Conservation (phyloP, 2,329 filamentous ascomycete genomes). For the Phialophora tarda region DNA sequence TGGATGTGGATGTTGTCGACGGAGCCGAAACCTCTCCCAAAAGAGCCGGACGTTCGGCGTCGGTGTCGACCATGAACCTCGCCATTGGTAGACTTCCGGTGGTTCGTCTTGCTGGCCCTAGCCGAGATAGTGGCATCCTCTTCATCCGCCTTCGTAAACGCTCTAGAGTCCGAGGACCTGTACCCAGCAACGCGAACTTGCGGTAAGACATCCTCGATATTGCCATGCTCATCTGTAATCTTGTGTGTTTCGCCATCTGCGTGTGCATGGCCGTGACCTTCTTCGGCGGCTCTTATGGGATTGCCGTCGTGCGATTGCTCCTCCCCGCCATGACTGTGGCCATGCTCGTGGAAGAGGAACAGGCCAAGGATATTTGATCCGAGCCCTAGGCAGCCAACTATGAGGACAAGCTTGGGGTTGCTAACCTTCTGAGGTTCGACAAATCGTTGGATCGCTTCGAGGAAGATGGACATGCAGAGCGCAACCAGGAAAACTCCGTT, state of each 20-base stretch:
- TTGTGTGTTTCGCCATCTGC: slow-evolving; percentile 42
- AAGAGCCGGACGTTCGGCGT: slow-evolving; percentile 67
- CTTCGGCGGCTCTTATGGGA: slow-evolving; percentile 56
- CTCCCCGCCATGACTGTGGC: slow-evolving; percentile 73
- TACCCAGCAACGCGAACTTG: slow-evolving; percentile 63
- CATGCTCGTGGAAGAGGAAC: slow-evolving; percentile 89
- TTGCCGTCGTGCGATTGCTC: slow-evolving; percentile 54
- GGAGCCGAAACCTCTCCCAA: slow-evolving; percentile 57
- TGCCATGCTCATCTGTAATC: slow-evolving; percentile 63
- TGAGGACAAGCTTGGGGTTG: slow-evolving; percentile 83
- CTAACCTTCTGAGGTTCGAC: slow-evolving; percentile 86
- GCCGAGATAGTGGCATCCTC: slow-evolving; percentile 41
- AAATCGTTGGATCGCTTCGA: slow-evolving; percentile 91
- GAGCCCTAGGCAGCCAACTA: slow-evolving; percentile 85
- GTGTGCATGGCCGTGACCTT: slow-evolving; percentile 57
- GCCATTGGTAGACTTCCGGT: slow-evolving; percentile 41
- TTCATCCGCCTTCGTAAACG: slow-evolving; percentile 41
- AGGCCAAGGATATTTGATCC: slow-evolving; percentile 88
- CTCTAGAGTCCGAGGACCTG: slow-evolving; percentile 37
- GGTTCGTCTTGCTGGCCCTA: slow-evolving; percentile 40
- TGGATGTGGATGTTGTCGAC: slow-evolving; percentile 80
- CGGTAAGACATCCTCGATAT: slow-evolving; percentile 66
- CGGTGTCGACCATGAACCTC: slow-evolving; percentile 54
- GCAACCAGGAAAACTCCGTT: slow-evolving; percentile 98
- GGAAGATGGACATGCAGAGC: slow-evolving; percentile 91